Evolutionary conservation across 2,329 filamentous ascomycete genomes (phyloP).

Genomic region (Akanthomyces dipterigenus): DNA sequence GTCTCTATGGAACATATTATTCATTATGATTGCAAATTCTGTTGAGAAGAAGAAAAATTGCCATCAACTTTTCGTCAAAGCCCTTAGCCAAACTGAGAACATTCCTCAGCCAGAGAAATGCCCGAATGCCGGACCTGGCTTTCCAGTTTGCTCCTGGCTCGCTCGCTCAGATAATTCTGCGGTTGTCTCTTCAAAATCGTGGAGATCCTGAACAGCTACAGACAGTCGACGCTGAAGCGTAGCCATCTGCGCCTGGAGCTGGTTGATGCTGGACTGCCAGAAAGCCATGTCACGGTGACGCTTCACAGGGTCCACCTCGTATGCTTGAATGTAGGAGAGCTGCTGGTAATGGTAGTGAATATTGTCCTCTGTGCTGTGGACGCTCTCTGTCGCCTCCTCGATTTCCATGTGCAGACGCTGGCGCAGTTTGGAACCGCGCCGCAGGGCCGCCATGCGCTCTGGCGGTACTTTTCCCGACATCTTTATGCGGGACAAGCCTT

Average conservation of each 20-base stretch:
- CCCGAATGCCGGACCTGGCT: too few relatives aligned
- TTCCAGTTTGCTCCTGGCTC: neutral
- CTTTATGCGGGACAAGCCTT: neutral
- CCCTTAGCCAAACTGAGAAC: too few relatives aligned
- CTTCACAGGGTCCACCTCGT: neutral
- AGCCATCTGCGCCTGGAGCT: neutral
- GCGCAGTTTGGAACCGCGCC: conserved; percentile 8
- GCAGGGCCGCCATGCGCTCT: conserved; percentile 10
- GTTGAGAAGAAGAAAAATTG: too few relatives aligned
- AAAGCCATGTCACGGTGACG: neutral
- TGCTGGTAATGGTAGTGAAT: conserved; percentile 7
- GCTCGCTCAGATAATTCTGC: neutral
- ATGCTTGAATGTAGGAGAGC: neutral
- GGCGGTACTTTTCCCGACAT: conserved; percentile 4
- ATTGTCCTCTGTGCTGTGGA: neutral
- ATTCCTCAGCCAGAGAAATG: neutral
- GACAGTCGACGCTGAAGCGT: neutral
- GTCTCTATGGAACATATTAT: too few relatives aligned
- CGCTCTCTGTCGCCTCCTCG: neutral
- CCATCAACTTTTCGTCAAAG: neutral
- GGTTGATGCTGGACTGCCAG: neutral
- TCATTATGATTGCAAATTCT: too few relatives aligned
- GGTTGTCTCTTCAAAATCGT: conserved; percentile 10
- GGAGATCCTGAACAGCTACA: conserved; percentile 4
- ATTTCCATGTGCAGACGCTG: conserved; percentile 9